Base-by-base conservation (phyloP, 1,284 basidiomycete species). In the Peniophora sp. region DNA sequence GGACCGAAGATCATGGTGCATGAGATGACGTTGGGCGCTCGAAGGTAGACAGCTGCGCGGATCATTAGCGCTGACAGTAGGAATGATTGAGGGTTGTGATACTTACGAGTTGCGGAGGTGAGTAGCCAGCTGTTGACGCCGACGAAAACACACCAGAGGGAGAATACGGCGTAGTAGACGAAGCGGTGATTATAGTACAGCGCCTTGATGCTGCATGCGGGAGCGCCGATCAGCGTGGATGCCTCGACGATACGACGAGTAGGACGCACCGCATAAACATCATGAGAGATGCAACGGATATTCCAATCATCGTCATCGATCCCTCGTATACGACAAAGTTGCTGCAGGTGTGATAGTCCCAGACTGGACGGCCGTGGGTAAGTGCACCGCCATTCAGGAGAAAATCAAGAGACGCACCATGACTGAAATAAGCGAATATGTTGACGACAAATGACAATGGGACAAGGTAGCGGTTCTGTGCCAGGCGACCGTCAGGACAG, bases 321-420 rank as follows among this genome's bases (percentile, higher is more conserved):
- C 76, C 77, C 59, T 79, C 77, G 47, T 74, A 79, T 2, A 71
- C 69, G 3, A 78, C 72, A 49, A 77, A 79, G 32, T 63, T 68
- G 12, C 56, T 52, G 56, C 78, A 79, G 53, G 75, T 77, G 49
- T 45, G 48, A 1, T 14, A 2, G 23, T 49, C 23, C 17, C 45
- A 43, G 27, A 32, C 27, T 32, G 27, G 6, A 32, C 27, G 12
- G 27, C n/a, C 19, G n/a, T 16, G 38, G 23, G 17, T 45, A 41
- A n/a, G 48, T 12, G 11, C 25, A 47, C 27, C 5, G 45, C 69
- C 53, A 55, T 76, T 74, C 54, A 69, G 61, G 8, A 56, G 50
- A 14, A 68, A 70, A 70, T 71, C 75, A 11, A 56, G 53, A 32
- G 12, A 32, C 27, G 27, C 27, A 32, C 27, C 27, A 0, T 69